A percentile compares a stretch with the other conserved stretches of the same genome.
These are phyloP conservation scores for Termitomyces eurrhizus DNA, from an alignment of 768 basidiomycete genomes.

Conservation along the genomic window DNA sequence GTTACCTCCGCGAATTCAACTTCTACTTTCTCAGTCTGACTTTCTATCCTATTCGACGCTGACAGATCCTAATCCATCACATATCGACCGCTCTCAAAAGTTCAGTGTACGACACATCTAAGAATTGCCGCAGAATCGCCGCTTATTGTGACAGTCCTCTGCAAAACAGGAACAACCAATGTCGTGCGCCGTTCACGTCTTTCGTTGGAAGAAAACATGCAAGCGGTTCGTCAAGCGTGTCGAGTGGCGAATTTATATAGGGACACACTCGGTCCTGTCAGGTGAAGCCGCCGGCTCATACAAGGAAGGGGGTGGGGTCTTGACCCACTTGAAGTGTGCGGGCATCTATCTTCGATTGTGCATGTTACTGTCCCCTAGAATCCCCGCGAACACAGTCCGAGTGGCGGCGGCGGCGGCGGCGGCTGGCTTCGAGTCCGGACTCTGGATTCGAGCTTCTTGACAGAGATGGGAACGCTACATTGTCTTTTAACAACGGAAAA, in stretches of 20 bases:
- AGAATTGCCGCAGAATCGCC: background rate
- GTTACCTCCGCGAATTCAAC: background rate
- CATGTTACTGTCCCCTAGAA: background rate
- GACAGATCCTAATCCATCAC: no score
- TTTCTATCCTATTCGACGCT: no score
- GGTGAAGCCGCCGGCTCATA: background rate
- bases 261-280: background rate
- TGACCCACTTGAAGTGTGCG: background rate
- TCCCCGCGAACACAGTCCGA: background rate
- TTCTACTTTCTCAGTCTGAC: background rate
- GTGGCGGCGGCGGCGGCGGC: constrained; percentile 7
- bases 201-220: background rate
- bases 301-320: background rate
- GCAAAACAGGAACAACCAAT: background rate
- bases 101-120: no score
- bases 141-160: background rate
- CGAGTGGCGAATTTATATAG: background rate
- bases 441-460: background rate
- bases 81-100: background rate
- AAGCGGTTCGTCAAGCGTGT: no score
- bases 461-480: background rate
- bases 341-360: background rate
- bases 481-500: background rate
- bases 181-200: background rate
- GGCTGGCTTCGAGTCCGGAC: background rate